Evolutionary conservation across 2,329 filamentous ascomycete species (phyloP).

Genomic region (Fusarium xylarioides): DNA sequence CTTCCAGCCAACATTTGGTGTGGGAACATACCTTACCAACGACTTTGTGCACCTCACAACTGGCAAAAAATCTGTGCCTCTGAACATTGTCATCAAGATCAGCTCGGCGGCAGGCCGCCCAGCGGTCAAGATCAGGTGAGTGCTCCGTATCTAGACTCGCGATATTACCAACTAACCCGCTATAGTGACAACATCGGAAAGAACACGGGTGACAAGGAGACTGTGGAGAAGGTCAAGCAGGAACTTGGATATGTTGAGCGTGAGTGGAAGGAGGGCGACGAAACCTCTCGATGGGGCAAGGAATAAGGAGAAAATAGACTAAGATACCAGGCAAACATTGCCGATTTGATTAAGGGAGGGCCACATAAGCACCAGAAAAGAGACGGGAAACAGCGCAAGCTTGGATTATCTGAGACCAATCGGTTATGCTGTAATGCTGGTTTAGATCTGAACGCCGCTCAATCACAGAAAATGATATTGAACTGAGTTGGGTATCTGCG

Average conservation of each 20-base stretch:
- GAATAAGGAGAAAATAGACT: conserved; percentile 26
- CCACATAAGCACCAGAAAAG: background rate
- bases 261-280: conserved; percentile 83
- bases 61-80: conserved; percentile 83
- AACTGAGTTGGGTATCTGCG: conserved; percentile 3
- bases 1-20: conserved; percentile 88
- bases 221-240: conserved; percentile 84
- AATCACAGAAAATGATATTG: background rate
- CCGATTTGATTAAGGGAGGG: background rate
- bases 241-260: conserved; percentile 87
- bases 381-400: background rate
- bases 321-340: conserved; percentile 20
- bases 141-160: background rate
- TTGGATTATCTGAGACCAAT: background rate
- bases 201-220: conserved; percentile 87
- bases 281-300: conserved; percentile 82
- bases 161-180: conserved; percentile 18
- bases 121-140: conserved; percentile 85
- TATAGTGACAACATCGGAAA: conserved; percentile 82
- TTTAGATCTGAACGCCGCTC: background rate
- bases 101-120: conserved; percentile 82
- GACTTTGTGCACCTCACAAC: conserved; percentile 81
- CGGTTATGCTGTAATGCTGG: background rate
- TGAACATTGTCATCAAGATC: conserved; percentile 99
- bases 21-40: conserved; percentile 96